Percentiles rank a stretch among this genome's conserved stretches.
phyloP scores from a whole-genome alignment of 257 asterid genomes.

The Solanum dulcamara region DNA sequence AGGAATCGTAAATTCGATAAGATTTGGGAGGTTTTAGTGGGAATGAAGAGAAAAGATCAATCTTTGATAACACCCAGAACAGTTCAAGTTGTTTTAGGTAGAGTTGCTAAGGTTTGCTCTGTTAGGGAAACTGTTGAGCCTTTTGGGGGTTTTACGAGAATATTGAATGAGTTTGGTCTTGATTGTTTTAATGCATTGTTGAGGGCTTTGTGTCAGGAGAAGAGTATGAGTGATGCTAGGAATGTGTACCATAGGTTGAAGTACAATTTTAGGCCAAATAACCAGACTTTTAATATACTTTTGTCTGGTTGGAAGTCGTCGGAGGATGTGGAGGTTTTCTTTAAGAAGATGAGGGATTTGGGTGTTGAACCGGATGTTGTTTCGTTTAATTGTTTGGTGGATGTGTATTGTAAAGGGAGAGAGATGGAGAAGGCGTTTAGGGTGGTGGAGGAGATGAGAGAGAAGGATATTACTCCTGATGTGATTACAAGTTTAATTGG shows the following conservation, averaged over 20 bases:
- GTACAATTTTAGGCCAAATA: conserved; percentile 65
- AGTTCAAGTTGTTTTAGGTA: conserved; percentile 66
- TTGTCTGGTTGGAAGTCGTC: conserved; percentile 80
- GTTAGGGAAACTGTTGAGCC: conserved; percentile 74
- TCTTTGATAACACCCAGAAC: conserved; percentile 68
- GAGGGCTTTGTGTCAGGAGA: conserved; percentile 83
- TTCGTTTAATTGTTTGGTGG: conserved; percentile 79
- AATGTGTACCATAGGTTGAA: conserved; percentile 59
- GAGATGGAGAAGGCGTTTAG: conserved; percentile 55
- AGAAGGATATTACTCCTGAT: conserved; percentile 56
- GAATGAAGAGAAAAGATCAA: conserved; percentile 52
- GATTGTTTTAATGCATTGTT: conserved; percentile 58
- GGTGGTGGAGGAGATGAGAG: conserved; percentile 56
- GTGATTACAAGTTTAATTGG: conserved; percentile 83
- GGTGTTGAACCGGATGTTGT: conserved; percentile 74
- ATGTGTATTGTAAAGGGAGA: conserved; percentile 73
- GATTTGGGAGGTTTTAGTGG: conserved; percentile 57
- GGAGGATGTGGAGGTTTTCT: conserved; percentile 66
- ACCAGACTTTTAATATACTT: conserved; percentile 68
- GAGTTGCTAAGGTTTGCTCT: conserved; percentile 80
- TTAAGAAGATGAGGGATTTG: conserved; percentile 57
- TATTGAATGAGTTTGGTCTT: conserved; percentile 51
- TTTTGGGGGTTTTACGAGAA: conserved; percentile 45
- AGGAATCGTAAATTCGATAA: conserved; percentile 55
- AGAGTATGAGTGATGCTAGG: conserved; percentile 88